Conservation (phyloP, 345 rosid genomes). For the Aquilaria yunnanensis region DNA sequence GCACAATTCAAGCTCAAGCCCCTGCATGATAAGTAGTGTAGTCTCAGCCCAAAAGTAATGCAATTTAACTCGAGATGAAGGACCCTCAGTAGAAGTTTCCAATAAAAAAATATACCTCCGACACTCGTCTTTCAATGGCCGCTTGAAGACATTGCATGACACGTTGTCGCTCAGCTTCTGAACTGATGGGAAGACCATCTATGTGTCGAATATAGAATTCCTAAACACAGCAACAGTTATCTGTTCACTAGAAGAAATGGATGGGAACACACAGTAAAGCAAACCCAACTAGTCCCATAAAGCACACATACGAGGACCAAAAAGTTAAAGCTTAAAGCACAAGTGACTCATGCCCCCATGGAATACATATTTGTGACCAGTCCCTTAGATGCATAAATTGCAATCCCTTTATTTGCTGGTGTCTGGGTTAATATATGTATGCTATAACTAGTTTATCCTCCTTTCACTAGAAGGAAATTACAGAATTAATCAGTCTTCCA, state of each 20-base stretch:
- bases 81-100: background rate
- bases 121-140: slow-evolving; percentile 72
- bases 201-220: slow-evolving; percentile 77
- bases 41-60: background rate
- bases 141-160: slow-evolving; percentile 74
- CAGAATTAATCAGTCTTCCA: too few relatives aligned
- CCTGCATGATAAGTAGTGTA: slow-evolving; percentile 25
- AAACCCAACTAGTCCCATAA: too few relatives aligned
- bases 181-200: slow-evolving; percentile 68
- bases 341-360: too few relatives aligned
- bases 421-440: too few relatives aligned
- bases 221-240: slow-evolving; percentile 26
- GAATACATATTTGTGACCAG: too few relatives aligned
- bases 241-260: slow-evolving; percentile 7
- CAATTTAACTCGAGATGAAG: too few relatives aligned
- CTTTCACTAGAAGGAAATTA: too few relatives aligned
- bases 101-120: slow-evolving; percentile 36
- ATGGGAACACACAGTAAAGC: background rate
- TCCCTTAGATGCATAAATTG: too few relatives aligned
- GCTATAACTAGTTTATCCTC: too few relatives aligned
- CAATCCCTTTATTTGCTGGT: too few relatives aligned
- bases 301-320: too few relatives aligned
- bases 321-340: too few relatives aligned
- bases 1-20: slow-evolving; percentile 49
- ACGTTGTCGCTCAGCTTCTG: slow-evolving; percentile 74